These are phyloP conservation scores for Naganishia friedmannii DNA, from an alignment of 768 basidiomycete species.

Conservation along the genomic window DNA sequence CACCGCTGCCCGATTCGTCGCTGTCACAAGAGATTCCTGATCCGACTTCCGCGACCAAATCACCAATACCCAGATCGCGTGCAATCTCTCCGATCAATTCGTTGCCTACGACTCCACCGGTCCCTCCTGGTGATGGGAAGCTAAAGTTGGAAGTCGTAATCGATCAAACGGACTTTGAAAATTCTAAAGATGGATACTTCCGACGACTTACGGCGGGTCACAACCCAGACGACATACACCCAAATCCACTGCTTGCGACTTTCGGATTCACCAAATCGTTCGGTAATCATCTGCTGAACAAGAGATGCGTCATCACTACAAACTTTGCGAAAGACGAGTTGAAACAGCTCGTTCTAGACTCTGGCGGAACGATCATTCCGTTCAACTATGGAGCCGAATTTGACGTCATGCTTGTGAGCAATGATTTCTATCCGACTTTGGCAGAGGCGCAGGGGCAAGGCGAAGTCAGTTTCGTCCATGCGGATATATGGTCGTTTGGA, in stretches of 20 bases:
- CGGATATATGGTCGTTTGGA: constrained; percentile 14
- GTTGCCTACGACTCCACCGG: background rate
- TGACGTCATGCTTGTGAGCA: constrained; percentile 11
- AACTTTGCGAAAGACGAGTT: constrained; percentile 13
- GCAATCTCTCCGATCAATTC: constrained; percentile 2
- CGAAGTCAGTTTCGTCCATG: background rate
- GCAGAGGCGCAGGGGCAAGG: background rate
- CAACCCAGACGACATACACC: constrained; percentile 6
- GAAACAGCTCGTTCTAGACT: constrained; percentile 3
- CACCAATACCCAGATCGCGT: background rate
- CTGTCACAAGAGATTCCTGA: background rate
- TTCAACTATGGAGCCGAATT: background rate
- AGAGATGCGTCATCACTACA: constrained; percentile 5
- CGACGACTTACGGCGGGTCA: background rate
- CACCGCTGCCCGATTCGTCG: constrained; percentile 6
- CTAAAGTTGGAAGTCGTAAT: constrained; percentile 14
- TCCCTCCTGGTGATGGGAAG: constrained; percentile 10
- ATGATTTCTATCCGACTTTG: background rate
- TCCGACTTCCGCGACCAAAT: background rate
- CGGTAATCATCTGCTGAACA: background rate
- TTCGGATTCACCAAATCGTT: constrained; percentile 17
- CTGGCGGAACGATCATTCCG: background rate
- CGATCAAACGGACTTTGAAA: constrained; percentile 11
- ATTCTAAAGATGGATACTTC: constrained; percentile 16
- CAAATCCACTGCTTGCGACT: background rate